Evolutionary conservation across 2,329 filamentous ascomycete genomes (phyloP), one percentile per base, ranked within the genome.

Genomic region (Davidsoniella eucalypti): DNA sequence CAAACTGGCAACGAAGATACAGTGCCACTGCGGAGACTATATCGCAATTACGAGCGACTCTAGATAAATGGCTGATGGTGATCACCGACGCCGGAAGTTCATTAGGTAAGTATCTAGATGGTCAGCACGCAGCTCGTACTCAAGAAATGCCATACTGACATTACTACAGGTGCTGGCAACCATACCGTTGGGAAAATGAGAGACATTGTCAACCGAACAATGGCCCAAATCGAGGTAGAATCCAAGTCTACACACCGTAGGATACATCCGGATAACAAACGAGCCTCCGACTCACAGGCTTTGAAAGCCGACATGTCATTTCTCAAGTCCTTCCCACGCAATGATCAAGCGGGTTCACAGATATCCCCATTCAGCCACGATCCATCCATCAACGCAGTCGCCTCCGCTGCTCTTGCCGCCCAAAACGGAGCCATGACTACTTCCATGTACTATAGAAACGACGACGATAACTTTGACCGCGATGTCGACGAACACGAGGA

Each of bases 41-140:
- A 49, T 67, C 70, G 14, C 64, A 63, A n/a, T 65, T 90, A 46
- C 73, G 72, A 54, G 64, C 68, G 7, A 81, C 87, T 49, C 87
- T 87, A 80, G 70, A 74, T 29, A 64, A 69, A 18, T 88, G 84
- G 79, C 65, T 85, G 44, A 69, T 70, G 33, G 73, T 88, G 40
- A 71, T 90, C 55, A 72, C 72, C 25, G 80, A 85, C 52, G 77
- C 80, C 44, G 76, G 80, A 17, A 66, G 67, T 38, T 65, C 85
- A n/a, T 64, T 86, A 40, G 81, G 82, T 84, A 67, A 62, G 72
- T 68, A 37, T 50, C 23, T 1, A 1, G 17, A 21, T 12, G 16
- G 6, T 38, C 21, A 10, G 12, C 12, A 9, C 29, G 6, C 18
- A 14, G 14, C 21, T 8, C 26, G 2, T 44, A 21, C 7, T 2